Base-by-base conservation (phyloP, 2,329 filamentous ascomycete genomes). In the Botrytis cinerea region DNA sequence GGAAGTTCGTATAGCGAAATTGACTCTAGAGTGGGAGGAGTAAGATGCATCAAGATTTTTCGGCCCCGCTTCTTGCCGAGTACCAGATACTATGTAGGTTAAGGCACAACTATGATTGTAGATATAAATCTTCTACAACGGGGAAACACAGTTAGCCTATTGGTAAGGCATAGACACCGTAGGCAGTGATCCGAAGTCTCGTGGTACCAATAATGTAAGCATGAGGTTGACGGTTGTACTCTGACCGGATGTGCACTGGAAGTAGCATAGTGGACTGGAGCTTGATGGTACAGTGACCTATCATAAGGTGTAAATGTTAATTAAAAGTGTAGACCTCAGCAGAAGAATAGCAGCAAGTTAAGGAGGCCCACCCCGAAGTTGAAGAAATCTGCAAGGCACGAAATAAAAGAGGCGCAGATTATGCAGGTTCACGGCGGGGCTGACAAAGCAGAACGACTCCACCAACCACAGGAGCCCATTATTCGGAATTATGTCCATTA, bases 371-470 rank as follows among this genome's bases (percentile, higher is more conserved):
- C 43, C 12, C 45, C 18, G 8, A 28, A 3, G 1, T 51, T 38
- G 45, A 66, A 66, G 45, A 51, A 18, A 66, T 66, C 20, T 66
- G 22, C 45, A 66, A 35, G 45, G 63, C 12, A 64, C 16, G 12
- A 48, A 64, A 64, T 48, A 20, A 22, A 46, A 46, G 43, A 14
- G 28, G 28, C 62, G 9, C n/a, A 46, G 10, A 46, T 64, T 16
- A 64, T 66, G 62, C 20, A 66, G 20, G 12, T 48, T 48, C 43
- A 35, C 9, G 22, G 45, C 45, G 62, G 20, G 32, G 62, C 28
- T 66, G 45, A 51, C 63, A 51, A 38, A 51, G 63, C 63, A 38
- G 25, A 9, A 20, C 7, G 32, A n/a, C 3, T 54, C 35, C 14
- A 22, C 64, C 64, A 54, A 68, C 54, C 64, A 67, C 9, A 22